phyloP scores from a whole-genome alignment of 2,329 filamentous ascomycete genomes.

The Sporothrix dimorphospora region DNA sequence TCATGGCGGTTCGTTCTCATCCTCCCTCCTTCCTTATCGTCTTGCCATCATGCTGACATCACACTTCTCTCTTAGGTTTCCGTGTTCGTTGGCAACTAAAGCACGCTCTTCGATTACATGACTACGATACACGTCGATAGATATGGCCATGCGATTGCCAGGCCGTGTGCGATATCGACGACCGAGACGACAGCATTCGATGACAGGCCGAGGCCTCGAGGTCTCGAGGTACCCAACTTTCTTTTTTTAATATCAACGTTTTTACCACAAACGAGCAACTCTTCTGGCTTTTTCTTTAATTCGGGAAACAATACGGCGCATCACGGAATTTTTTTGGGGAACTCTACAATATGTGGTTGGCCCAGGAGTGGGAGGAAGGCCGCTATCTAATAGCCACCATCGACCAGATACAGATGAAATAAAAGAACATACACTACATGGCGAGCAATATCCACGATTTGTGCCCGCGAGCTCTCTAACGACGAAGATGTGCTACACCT shows the following conservation, averaged over 20 bases:
- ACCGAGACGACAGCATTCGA: neutral
- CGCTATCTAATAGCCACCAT: neutral
- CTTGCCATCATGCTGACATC: slow-evolving; percentile 20
- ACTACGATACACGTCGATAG: neutral
- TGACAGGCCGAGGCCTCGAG: neutral
- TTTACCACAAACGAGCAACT: neutral
- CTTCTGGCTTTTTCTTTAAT: neutral
- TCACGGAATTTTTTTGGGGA: neutral
- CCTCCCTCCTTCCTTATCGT: neutral
- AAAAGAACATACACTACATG: neutral
- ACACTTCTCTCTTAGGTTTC: slow-evolving; percentile 27
- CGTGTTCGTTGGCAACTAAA: slow-evolving; percentile 32
- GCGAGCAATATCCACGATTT: neutral
- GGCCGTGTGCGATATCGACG: neutral
- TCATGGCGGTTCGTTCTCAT: slow-evolving; percentile 74
- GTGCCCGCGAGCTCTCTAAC: neutral
- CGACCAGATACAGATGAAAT: neutral
- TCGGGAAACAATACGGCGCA: slow-evolving; percentile 13
- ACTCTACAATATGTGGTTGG: neutral
- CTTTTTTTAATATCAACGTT: neutral
- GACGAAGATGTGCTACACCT: neutral
- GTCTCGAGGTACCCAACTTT: too few species aligned
- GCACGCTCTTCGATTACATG: neutral
- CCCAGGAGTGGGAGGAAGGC: neutral
- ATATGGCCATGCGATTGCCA: neutral